A percentile compares a stretch with the other conserved stretches of the same genome.
Conservation (phyloP, 805 yeast genomes). For the Barnettozyma californica region DNA sequence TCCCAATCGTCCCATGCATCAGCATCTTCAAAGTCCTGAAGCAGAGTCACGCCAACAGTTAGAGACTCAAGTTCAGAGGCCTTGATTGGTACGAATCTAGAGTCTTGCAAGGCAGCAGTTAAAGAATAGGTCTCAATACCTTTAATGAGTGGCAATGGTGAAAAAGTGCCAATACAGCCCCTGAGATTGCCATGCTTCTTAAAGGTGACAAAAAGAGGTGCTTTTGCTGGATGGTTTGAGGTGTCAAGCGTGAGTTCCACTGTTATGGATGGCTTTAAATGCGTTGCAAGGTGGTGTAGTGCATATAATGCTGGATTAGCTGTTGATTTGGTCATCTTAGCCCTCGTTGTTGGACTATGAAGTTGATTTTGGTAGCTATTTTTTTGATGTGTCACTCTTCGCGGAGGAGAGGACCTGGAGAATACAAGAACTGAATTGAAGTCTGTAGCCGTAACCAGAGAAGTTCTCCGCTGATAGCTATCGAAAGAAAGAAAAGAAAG, state of each 20-base stretch:
- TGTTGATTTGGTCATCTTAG: neutral
- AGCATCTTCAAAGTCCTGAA: slow-evolving; percentile 56
- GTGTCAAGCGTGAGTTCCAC: neutral
- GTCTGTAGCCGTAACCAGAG: too few species aligned
- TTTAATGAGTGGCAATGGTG: slow-evolving; percentile 40
- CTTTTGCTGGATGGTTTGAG: neutral
- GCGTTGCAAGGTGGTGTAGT: neutral
- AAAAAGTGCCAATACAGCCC: slow-evolving; percentile 94
- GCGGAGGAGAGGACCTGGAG: too few species aligned
- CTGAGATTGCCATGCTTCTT: slow-evolving; percentile 47
- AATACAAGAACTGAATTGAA: too few species aligned
- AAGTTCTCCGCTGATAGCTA: too few species aligned
- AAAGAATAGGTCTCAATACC: slow-evolving; percentile 64
- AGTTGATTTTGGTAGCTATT: neutral
- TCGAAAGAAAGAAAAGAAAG: too few species aligned
- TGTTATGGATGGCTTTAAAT: neutral
- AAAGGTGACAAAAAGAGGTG: slow-evolving; percentile 90
- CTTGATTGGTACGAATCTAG: slow-evolving; percentile 66
- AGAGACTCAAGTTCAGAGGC: slow-evolving; percentile 47
- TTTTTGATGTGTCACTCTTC: too few species aligned
- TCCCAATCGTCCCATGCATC: slow-evolving; percentile 55
- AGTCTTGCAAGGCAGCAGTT: slow-evolving; percentile 70
- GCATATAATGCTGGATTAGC: slow-evolving; percentile 1
- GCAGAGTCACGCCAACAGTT: slow-evolving; percentile 50
- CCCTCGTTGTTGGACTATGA: neutral